Conservation (phyloP, 768 basidiomycete genomes). For the Agrocybe pediades region DNA sequence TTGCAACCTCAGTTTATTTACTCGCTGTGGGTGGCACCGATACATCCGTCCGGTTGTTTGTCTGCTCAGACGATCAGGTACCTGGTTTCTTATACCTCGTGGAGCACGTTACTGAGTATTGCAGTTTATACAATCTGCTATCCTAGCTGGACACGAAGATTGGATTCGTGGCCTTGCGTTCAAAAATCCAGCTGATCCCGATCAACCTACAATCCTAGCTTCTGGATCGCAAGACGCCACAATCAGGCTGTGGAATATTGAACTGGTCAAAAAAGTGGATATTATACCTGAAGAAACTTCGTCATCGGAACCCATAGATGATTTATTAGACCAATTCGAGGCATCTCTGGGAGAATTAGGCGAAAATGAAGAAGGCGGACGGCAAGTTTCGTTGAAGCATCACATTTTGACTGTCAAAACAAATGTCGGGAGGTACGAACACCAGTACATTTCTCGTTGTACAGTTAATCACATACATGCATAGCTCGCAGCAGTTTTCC, state of each 20-base stretch:
- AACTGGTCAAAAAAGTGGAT: conserved; percentile 40
- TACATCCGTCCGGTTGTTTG: conserved; percentile 75
- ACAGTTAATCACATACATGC: not conserved
- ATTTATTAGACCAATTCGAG: conserved; percentile 88
- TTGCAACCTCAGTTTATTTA: conserved; percentile 46
- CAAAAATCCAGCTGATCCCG: conserved; percentile 30
- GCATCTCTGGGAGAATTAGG: conserved; percentile 71
- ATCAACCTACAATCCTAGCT: conserved; percentile 70
- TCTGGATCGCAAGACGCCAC: conserved; percentile 96
- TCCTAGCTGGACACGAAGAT: conserved; percentile 87
- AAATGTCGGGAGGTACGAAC: conserved; percentile 37
- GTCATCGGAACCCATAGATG: conserved; percentile 52
- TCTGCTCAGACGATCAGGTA: conserved; percentile 61
- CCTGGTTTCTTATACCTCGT: conserved; percentile 11
- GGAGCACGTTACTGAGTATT: conserved; percentile 1
- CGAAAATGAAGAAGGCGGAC: conserved; percentile 77
- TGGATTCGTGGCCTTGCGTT: conserved; percentile 90
- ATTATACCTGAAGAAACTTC: conserved; percentile 10
- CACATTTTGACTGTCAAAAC: conserved; percentile 73
- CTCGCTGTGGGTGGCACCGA: conserved; percentile 90
- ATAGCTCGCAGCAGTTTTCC: conserved; percentile 55
- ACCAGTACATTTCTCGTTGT: not conserved
- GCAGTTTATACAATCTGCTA: conserved; percentile 62
- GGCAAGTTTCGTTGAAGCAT: conserved; percentile 87
- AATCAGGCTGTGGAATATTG: conserved; percentile 91